phyloP scores from a whole-genome alignment of 768 basidiomycete species.

The Dioszegia aurantiaca region DNA sequence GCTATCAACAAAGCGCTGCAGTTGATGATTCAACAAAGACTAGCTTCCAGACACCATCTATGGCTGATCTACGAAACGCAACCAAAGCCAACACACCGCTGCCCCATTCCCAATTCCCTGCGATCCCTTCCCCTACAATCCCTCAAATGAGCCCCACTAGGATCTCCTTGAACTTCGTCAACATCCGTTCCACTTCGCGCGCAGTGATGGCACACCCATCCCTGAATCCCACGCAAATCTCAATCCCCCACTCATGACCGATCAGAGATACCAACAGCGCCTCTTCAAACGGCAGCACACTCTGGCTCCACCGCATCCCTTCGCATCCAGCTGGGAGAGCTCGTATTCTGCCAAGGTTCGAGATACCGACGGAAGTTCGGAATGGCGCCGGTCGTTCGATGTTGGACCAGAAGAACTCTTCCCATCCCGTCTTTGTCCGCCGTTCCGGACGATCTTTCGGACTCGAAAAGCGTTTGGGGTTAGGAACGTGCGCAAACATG shows the following conservation, averaged over 20 bases:
- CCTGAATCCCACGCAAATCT: constrained; percentile 5
- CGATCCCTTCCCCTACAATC: no score
- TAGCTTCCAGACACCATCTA: no score
- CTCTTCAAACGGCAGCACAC: constrained; percentile 6
- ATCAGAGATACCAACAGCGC: not conserved
- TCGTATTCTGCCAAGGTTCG: constrained; percentile 10
- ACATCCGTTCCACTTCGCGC: not conserved
- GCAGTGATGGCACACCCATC: constrained; percentile 11
- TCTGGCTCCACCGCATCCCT: constrained; percentile 15
- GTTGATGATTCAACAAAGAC: no score
- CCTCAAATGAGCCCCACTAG: not conserved
- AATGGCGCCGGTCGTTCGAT: constrained; percentile 3
- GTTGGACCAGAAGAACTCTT: constrained; percentile 11
- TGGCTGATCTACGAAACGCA: no score
- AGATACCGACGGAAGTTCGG: not conserved
- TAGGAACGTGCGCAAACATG: constrained; percentile 10
- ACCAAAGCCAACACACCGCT: no score
- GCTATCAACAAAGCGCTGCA: no score
- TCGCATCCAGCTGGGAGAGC: not conserved
- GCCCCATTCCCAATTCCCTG: no score
- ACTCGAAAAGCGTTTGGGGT: constrained; percentile 1
- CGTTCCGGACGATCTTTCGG: not conserved
- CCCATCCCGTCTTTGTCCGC: constrained; percentile 10
- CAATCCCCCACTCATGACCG: constrained; percentile 6
- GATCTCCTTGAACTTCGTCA: constrained; percentile 3